These are phyloP conservation scores for Tricladium varicosporioides DNA, from an alignment of 2,329 filamentous ascomycete genomes.

Conservation along the genomic window DNA sequence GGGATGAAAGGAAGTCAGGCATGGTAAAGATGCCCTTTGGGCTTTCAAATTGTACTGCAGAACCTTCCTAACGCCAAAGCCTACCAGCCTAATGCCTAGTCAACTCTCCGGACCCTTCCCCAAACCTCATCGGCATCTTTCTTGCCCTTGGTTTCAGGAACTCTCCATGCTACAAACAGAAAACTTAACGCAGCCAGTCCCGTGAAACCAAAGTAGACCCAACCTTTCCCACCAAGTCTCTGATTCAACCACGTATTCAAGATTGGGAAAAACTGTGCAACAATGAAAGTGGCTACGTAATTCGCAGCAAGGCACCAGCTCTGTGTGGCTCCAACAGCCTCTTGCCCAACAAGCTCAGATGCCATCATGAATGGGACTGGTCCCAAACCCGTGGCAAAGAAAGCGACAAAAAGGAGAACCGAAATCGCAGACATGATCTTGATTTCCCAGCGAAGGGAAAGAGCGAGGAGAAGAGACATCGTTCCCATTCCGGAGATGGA, in stretches of 20 bases:
- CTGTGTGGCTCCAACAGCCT: slow-evolving; percentile 89
- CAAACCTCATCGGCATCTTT: slow-evolving; percentile 86
- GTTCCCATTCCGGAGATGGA: slow-evolving; percentile 83
- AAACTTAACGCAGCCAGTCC: slow-evolving; percentile 67
- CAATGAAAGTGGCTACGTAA: slow-evolving; percentile 86
- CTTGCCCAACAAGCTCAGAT: slow-evolving; percentile 83
- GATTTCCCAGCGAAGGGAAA: slow-evolving; percentile 72
- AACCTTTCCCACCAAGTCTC: slow-evolving; percentile 65
- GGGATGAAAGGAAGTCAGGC: too few species aligned
- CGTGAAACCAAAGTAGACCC: slow-evolving; percentile 91
- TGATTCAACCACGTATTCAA: slow-evolving; percentile 71
- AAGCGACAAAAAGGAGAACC: slow-evolving; percentile 81
- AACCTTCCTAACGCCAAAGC: too few species aligned
- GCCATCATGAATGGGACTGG: slow-evolving; percentile 94
- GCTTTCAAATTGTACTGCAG: too few species aligned
- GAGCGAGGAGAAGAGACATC: slow-evolving; percentile 72
- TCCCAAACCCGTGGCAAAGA: slow-evolving; percentile 86
- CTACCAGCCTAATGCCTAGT: slow-evolving; percentile 4
- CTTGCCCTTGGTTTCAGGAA: slow-evolving; percentile 89
- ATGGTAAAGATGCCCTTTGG: too few species aligned
- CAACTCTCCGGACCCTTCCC: slow-evolving; percentile 56
- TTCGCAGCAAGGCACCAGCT: slow-evolving; percentile 84
- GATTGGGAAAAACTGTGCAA: slow-evolving; percentile 93
- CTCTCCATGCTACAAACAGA: slow-evolving; percentile 67
- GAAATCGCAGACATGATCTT: slow-evolving; percentile 77